Base-by-base conservation (phyloP, 208 protist genomes). In the Trypanosoma platydactyli region DNA sequence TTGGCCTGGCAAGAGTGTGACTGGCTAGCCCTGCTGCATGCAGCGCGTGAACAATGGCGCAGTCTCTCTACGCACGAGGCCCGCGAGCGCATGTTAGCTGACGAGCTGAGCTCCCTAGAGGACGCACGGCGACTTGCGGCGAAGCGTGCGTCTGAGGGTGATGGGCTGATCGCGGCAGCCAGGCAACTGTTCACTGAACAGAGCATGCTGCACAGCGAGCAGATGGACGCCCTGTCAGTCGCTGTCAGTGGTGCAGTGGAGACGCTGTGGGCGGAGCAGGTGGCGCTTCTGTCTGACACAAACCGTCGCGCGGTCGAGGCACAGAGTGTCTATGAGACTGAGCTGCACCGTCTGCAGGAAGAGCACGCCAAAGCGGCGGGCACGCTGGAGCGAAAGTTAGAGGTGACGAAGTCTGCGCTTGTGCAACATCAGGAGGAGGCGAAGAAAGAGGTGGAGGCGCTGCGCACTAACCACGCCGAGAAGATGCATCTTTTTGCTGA, bases 1-100 rank as follows among this genome's bases (percentile, higher is more conserved):
- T 54, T 64, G 30, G n/a, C 29, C 12, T 63, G 51, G 33, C 38
- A 76, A 27, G 48, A 44, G 11, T 27, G 41, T 42, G 63, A 61
- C 40, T 61, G 35, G 51, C 67, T 11, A n/a, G n/a, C n/a, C n/a
- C n/a, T n/a, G n/a, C n/a, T n/a, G n/a, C n/a, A n/a, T n/a, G n/a
- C n/a, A n/a, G n/a, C n/a, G n/a, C n/a, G n/a, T n/a, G n/a, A n/a
- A n/a, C n/a, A n/a, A n/a, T n/a, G n/a, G n/a, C n/a, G n/a, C n/a
- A n/a, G n/a, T n/a, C n/a, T n/a, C n/a, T n/a, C n/a, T n/a, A n/a
- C n/a, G n/a, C n/a, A n/a, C n/a, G n/a, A n/a, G n/a, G n/a, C n/a
- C n/a, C n/a, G n/a, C n/a, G n/a, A n/a, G n/a, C n/a, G n/a, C n/a
- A n/a, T n/a, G n/a, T n/a, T n/a, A n/a, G n/a, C n/a, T n/a, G n/a